Conservation (phyloP, 2,329 filamentous ascomycete species). For the Trichoderma asperellum region DNA sequence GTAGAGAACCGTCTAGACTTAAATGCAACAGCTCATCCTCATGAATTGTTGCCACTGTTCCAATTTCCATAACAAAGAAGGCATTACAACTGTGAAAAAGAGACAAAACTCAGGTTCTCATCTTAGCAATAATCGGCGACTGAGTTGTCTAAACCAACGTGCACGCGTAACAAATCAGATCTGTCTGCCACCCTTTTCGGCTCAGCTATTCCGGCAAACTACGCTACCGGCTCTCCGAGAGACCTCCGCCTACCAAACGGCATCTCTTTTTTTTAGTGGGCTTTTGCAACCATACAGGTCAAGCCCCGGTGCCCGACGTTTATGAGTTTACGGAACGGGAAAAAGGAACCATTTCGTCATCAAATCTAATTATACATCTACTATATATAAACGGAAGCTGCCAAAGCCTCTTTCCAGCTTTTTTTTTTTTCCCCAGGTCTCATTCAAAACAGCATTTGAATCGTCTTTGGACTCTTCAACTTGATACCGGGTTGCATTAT, state of each 20-base stretch:
- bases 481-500: background rate
- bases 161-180: background rate
- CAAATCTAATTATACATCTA: background rate
- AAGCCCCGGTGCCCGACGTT: background rate
- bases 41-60: background rate
- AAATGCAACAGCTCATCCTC: background rate
- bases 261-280: background rate
- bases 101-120: background rate
- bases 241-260: background rate
- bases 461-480: background rate
- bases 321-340: background rate
- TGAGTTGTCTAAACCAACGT: background rate
- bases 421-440: background rate
- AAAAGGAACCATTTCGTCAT: background rate
- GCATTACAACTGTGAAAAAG: background rate
- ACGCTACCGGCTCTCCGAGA: background rate
- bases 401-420: background rate
- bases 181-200: background rate
- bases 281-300: background rate
- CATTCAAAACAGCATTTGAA: background rate
- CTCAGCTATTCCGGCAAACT: constrained; percentile 8
- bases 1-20: background rate
- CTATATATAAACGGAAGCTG: background rate
- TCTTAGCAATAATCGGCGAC: background rate
- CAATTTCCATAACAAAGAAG: background rate